Percentiles rank a stretch among this genome's conserved stretches.
phyloP scores from a whole-genome alignment of 2,329 filamentous ascomycete species.

The Colletotrichum tofieldiae region DNA sequence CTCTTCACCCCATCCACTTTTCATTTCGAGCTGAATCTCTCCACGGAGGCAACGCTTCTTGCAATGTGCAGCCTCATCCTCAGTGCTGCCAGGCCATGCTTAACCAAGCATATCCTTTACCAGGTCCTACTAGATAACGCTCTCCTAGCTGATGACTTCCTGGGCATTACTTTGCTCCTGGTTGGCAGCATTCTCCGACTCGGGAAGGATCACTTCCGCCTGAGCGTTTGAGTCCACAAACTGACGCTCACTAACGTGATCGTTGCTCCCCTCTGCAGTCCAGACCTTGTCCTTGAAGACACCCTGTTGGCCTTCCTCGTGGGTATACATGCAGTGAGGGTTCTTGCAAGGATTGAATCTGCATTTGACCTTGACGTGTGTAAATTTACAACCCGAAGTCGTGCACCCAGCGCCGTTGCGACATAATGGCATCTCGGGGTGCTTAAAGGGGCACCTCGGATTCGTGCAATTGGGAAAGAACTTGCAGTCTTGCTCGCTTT shows the following conservation, averaged over 20 bases:
- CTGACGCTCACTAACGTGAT: conserved; percentile 89
- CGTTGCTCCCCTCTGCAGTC: conserved; percentile 74
- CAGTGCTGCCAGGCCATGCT: background rate
- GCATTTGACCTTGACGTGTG: conserved; percentile 88
- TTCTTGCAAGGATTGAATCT: conserved; percentile 94
- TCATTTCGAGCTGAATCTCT: background rate
- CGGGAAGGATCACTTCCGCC: conserved; percentile 82
- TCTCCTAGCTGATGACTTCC: conserved; percentile 53
- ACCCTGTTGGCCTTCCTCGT: conserved; percentile 91
- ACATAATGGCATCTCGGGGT: conserved; percentile 89
- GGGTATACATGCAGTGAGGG: conserved; percentile 88
- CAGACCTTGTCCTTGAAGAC: conserved; percentile 92
- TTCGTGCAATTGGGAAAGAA: conserved; percentile 96
- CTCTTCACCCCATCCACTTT: background rate
- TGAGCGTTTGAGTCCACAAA: conserved; percentile 81
- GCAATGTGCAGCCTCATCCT: background rate
- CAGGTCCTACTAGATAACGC: background rate
- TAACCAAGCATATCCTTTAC: background rate
- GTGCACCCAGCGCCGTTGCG: conserved; percentile 93
- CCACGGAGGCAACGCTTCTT: conserved; percentile 17
- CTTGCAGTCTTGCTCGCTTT: conserved; percentile 89
- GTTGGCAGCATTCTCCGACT: conserved; percentile 54
- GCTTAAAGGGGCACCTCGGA: conserved; percentile 87
- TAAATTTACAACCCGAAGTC: conserved; percentile 87
- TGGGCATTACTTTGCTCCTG: conserved; percentile 58